These are phyloP conservation scores for Cytospora leucostoma DNA, from an alignment of 2,329 filamentous ascomycete species.

Conservation along the genomic window DNA sequence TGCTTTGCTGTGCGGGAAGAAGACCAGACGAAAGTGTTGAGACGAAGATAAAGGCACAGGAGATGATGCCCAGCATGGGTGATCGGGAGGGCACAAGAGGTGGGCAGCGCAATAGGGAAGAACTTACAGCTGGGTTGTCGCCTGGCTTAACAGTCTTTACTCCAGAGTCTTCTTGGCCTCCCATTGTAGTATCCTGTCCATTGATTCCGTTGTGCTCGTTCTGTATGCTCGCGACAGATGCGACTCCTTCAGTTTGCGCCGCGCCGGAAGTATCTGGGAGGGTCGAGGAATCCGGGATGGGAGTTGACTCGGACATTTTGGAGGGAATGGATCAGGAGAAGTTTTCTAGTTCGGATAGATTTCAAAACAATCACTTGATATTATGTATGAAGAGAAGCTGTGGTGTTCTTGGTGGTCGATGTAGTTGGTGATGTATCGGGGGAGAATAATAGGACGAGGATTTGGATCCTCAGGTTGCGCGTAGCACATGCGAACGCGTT, in stretches of 20 bases:
- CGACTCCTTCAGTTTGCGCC: constrained; percentile 1
- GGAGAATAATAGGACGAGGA: background rate
- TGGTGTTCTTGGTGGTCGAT: background rate
- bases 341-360: background rate
- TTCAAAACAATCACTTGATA: background rate
- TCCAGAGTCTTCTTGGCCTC: constrained; percentile 14
- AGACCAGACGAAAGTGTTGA: background rate
- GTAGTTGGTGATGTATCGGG: background rate
- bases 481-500: background rate
- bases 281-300: constrained; percentile 8
- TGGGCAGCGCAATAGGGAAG: background rate
- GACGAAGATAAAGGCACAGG: background rate
- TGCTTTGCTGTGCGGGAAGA: background rate
- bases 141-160: constrained; percentile 12
- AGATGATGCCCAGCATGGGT: no score
- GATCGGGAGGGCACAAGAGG: background rate
- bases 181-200: constrained; percentile 21
- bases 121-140: constrained; percentile 12
- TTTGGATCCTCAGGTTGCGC: background rate
- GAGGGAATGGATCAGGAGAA: background rate
- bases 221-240: background rate
- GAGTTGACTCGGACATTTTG: constrained; percentile 20
- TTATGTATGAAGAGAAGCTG: no score
- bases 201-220: constrained; percentile 7
- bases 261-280: constrained; percentile 7